Conservation (phyloP, 2,329 filamentous ascomycete genomes). For the Botrytis fabae region DNA sequence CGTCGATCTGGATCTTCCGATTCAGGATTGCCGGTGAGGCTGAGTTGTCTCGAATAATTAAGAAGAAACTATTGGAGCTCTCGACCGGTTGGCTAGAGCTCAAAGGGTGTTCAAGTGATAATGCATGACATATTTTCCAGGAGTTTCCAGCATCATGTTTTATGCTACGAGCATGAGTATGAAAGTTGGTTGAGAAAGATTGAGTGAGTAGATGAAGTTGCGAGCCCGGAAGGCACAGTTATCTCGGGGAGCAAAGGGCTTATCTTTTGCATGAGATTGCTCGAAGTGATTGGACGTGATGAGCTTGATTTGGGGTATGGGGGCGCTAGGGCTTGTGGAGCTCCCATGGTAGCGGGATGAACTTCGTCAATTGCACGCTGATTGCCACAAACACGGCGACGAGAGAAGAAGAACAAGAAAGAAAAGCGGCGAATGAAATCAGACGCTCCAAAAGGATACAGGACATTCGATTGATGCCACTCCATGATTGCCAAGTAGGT, state of each 20-base stretch:
- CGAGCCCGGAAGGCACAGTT: constrained; percentile 7
- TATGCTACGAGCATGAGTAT: neutral
- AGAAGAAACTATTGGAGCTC: neutral
- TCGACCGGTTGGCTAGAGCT: neutral
- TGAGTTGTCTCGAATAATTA: neutral
- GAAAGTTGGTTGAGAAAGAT: neutral
- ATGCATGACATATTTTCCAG: neutral
- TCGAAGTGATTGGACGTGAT: neutral
- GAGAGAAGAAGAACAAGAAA: neutral
- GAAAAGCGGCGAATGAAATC: neutral
- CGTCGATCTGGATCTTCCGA: neutral
- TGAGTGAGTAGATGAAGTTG: neutral
- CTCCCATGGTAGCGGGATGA: neutral
- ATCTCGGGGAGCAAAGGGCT: constrained; percentile 15
- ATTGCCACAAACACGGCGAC: neutral
- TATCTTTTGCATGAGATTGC: constrained; percentile 18
- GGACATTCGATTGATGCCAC: neutral
- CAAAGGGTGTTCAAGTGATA: constrained; percentile 4
- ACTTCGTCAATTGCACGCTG: neutral
- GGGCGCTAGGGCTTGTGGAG: constrained; percentile 20
- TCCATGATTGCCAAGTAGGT: constrained; percentile 2
- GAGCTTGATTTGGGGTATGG: constrained; percentile 14
- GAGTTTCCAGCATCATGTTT: constrained; percentile 7
- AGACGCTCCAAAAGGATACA: neutral
- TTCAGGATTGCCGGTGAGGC: constrained; percentile 7